Percentiles rank a stretch among this genome's conserved stretches.
Evolutionary conservation across 2,329 filamentous ascomycete genomes (phyloP).

Genomic region (Aspergillus fischeri): DNA sequence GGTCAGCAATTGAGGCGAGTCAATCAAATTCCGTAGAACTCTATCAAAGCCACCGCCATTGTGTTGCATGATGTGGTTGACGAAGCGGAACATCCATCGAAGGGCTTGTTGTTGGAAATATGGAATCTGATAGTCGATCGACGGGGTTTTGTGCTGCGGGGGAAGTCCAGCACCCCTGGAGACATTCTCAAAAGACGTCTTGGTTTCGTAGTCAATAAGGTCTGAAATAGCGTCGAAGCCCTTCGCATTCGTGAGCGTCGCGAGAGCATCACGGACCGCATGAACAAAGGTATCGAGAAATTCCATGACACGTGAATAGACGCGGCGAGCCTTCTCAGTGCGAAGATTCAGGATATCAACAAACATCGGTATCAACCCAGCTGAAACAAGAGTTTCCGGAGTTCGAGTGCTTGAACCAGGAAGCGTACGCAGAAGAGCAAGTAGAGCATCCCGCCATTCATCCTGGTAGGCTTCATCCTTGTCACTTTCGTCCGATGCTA

Average conservation of each 20-base stretch:
- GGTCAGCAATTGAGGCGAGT: constrained; percentile 78
- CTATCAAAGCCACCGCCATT: constrained; percentile 81
- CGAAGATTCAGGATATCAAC: constrained; percentile 83
- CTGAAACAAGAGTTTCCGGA: constrained; percentile 78
- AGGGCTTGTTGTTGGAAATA: constrained; percentile 91
- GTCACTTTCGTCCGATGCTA: constrained; percentile 58
- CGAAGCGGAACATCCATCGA: constrained; percentile 91
- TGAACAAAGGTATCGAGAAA: constrained; percentile 89
- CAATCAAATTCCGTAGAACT: constrained; percentile 85
- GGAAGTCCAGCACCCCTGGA: constrained; percentile 68
- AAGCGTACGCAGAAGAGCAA: constrained; percentile 80
- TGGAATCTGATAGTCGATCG: constrained; percentile 89
- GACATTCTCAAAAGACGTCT: constrained; percentile 63
- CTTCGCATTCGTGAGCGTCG: constrained; percentile 72
- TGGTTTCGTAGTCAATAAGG: constrained; percentile 74
- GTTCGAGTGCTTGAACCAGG: constrained; percentile 67
- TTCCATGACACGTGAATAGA: constrained; percentile 76
- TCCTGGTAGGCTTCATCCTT: constrained; percentile 65
- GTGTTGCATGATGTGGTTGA: constrained; percentile 90
- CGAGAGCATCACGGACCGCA: constrained; percentile 77
- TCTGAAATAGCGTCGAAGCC: constrained; percentile 90
- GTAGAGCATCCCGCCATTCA: constrained; percentile 85
- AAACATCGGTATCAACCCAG: constrained; percentile 83
- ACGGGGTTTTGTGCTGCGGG: constrained; percentile 67
- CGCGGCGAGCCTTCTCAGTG: constrained; percentile 74